Evolutionary conservation across 495 filamentous ascomycete species (phyloP).

Genomic region (Rusavskia elegans): DNA sequence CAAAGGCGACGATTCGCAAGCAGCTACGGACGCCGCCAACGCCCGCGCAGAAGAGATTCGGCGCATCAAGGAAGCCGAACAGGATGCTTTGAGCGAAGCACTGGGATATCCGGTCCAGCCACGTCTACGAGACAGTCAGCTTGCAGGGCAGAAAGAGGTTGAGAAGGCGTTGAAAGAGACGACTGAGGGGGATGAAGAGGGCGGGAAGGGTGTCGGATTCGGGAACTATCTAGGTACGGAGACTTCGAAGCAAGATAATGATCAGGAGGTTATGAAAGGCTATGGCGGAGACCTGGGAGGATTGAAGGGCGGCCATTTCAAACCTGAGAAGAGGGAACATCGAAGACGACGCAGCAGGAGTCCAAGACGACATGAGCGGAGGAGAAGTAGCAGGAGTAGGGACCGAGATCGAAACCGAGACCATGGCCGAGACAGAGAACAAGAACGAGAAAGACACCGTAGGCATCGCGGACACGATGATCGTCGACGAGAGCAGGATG

Average conservation of each 20-base stretch:
- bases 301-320: conserved; percentile 1
- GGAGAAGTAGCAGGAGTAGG: conserved; percentile 6
- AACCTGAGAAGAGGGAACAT: background rate
- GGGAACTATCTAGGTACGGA: conserved; percentile 4
- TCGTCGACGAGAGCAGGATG: background rate
- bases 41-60: conserved; percentile 67
- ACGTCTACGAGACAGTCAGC: conserved; percentile 25
- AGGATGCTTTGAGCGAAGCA: conserved; percentile 72
- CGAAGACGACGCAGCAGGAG: conserved; percentile 4
- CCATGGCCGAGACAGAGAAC: background rate
- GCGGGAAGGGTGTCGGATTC: background rate
- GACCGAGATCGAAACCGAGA: background rate
- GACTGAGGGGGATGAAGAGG: conserved; percentile 19
- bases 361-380: conserved; percentile 3
- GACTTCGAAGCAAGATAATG: background rate
- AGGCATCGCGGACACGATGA: background rate
- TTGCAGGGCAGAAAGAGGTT: conserved; percentile 22
- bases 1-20: conserved; percentile 44
- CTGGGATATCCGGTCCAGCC: conserved; percentile 57
- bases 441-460: background rate
- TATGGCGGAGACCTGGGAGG: conserved; percentile 3
- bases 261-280: conserved; percentile 12
- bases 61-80: conserved; percentile 77
- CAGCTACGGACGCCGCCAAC: conserved; percentile 42
- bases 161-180: conserved; percentile 18